A percentile compares a stretch with the other conserved stretches of the same genome.
Evolutionary conservation across 257 asterid species (phyloP).

Genomic region (Knoxia roxburghii): DNA sequence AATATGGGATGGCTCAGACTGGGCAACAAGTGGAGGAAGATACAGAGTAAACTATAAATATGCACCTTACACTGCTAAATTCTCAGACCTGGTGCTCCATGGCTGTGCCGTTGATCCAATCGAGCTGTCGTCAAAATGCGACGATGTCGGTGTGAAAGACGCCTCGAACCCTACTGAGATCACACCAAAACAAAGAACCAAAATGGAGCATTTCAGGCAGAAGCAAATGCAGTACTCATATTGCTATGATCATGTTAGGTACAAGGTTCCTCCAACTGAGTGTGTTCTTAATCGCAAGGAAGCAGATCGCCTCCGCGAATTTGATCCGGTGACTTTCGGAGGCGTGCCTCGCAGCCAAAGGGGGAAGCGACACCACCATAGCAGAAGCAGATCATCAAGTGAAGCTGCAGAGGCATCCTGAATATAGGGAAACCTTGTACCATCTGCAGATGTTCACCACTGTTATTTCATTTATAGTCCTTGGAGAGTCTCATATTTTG

Average conservation of each 20-base stretch:
- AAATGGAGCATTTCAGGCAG: conserved; percentile 53
- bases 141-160: conserved; percentile 13
- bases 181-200: conserved; percentile 31
- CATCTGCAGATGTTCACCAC: not conserved
- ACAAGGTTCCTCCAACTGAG: conserved; percentile 49
- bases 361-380: conserved; percentile 50
- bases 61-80: conserved; percentile 61
- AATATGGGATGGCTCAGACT: conserved; percentile 84
- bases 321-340: conserved; percentile 63
- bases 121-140: conserved; percentile 40
- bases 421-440: conserved; percentile 15
- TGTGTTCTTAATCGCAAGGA: conserved; percentile 50
- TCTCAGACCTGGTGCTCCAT: conserved; percentile 66
- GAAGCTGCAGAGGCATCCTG: conserved; percentile 29
- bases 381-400: conserved; percentile 30
- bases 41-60: conserved; percentile 65
- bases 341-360: conserved; percentile 45
- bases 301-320: conserved; percentile 49
- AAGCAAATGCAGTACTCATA: conserved; percentile 70
- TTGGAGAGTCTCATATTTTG: conserved; percentile 12
- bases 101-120: conserved; percentile 69
- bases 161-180: conserved; percentile 33
- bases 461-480: conserved; percentile 1
- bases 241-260: conserved; percentile 65
- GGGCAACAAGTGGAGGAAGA: conserved; percentile 89